A percentile compares a stretch with the other conserved stretches of the same genome.
Evolutionary conservation across 352 stramenopile species (phyloP).

Genomic region (Phytophthora crassamura): DNA sequence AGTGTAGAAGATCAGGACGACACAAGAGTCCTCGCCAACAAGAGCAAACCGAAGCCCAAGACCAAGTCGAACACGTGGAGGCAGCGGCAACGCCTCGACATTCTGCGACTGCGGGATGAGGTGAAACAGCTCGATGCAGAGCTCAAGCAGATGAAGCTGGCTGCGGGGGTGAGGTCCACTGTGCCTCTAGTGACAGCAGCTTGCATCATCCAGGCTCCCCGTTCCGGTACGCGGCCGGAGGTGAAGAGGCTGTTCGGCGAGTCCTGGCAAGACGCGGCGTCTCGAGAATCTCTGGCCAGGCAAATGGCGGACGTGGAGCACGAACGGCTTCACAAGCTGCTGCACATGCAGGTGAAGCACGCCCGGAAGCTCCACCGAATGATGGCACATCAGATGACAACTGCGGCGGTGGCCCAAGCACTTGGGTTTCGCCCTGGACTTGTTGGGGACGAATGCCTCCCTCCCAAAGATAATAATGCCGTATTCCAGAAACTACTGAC

Average conservation of each 20-base stretch:
- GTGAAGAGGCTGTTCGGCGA: constrained; percentile 10
- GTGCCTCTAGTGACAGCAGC: constrained; percentile 8
- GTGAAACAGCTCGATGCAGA: constrained; percentile 22
- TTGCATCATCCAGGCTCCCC: background rate
- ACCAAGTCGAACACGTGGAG: constrained; percentile 34
- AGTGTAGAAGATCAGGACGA: background rate
- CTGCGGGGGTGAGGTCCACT: constrained; percentile 21
- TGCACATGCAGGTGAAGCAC: constrained; percentile 22
- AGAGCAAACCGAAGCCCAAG: constrained; percentile 11
- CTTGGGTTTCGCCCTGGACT: constrained; percentile 15
- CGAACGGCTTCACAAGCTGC: constrained; percentile 17
- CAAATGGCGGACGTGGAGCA: constrained; percentile 20
- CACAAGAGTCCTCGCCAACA: background rate
- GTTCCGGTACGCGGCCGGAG: background rate
- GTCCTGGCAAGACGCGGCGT: constrained; percentile 25
- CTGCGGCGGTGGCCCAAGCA: constrained; percentile 3
- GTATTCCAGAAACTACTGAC: constrained; percentile 24
- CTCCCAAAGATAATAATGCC: constrained; percentile 23
- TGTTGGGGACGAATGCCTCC: background rate
- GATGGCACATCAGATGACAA: constrained; percentile 21
- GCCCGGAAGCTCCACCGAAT: constrained; percentile 28
- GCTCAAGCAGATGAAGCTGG: constrained; percentile 31
- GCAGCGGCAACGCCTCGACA: constrained; percentile 20
- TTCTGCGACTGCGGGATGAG: constrained; percentile 18
- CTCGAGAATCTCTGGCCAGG: constrained; percentile 20